Percentiles rank a stretch among this genome's conserved stretches.
Evolutionary conservation across 2,329 filamentous ascomycete genomes (phyloP).

Genomic region (Hymenoscyphus fraxineus): DNA sequence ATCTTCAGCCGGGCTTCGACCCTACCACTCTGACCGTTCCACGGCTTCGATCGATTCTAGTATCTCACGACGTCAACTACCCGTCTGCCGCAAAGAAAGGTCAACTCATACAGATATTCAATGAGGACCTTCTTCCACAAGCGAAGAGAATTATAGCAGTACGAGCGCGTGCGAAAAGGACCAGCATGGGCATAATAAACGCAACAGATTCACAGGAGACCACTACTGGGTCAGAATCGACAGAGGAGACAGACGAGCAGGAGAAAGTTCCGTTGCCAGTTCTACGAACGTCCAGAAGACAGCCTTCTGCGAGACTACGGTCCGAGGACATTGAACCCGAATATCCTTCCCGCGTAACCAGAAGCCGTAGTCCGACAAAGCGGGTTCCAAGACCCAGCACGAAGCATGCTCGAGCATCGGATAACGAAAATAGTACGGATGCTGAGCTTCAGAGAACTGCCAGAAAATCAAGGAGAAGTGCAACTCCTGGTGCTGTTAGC

Average conservation of each 20-base stretch:
- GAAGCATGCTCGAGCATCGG: slow-evolving; percentile 50
- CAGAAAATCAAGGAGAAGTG: slow-evolving; percentile 50
- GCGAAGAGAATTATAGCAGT: slow-evolving; percentile 72
- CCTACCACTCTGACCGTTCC: slow-evolving; percentile 79
- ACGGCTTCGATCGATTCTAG: slow-evolving; percentile 82
- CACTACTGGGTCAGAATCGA: slow-evolving; percentile 8
- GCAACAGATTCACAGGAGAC: slow-evolving; percentile 60
- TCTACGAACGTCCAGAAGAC: slow-evolving; percentile 51
- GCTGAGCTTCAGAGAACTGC: slow-evolving; percentile 43
- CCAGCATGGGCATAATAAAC: slow-evolving; percentile 78
- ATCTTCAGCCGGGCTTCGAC: slow-evolving; percentile 85
- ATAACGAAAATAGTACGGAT: slow-evolving; percentile 48
- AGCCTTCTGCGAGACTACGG: slow-evolving; percentile 50
- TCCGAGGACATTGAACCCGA: slow-evolving; percentile 48
- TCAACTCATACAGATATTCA: slow-evolving; percentile 81
- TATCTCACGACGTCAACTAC: slow-evolving; percentile 82
- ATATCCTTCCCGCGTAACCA: slow-evolving; percentile 31
- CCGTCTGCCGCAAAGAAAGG: slow-evolving; percentile 88
- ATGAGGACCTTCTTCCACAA: slow-evolving; percentile 72
- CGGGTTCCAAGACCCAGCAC: slow-evolving; percentile 51
- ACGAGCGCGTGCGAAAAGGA: slow-evolving; percentile 75
- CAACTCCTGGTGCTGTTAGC: slow-evolving; percentile 22
- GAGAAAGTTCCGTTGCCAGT: slow-evolving; percentile 49
- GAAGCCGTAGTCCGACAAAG: slow-evolving; percentile 48
- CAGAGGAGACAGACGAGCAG: slow-evolving; percentile 48